phyloP scores from a whole-genome alignment of 2,329 filamentous ascomycete genomes.

The Fusarium nanum region DNA sequence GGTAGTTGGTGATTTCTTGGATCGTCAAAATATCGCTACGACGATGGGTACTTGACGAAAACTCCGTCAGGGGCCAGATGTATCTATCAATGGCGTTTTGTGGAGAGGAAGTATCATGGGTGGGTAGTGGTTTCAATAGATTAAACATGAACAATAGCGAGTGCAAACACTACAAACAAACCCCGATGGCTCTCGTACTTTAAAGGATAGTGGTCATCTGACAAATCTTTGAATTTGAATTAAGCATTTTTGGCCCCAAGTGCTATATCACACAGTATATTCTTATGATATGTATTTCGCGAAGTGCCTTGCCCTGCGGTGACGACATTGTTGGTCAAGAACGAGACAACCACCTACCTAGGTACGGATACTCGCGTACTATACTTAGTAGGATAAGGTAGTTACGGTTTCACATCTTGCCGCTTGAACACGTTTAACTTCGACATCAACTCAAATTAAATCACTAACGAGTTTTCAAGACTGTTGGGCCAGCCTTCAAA shows the following conservation, averaged over 20 bases:
- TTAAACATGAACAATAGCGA: neutral
- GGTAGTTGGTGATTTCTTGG: slow-evolving; percentile 16
- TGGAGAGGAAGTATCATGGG: neutral
- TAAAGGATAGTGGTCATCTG: neutral
- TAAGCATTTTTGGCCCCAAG: neutral
- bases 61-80: slow-evolving; percentile 1
- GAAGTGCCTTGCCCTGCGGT: slow-evolving; percentile 20
- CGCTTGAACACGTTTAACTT: slow-evolving; percentile 4
- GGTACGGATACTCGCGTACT: neutral
- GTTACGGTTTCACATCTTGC: slow-evolving; percentile 21
- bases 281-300: neutral
- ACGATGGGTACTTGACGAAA: slow-evolving; percentile 1
- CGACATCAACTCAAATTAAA: neutral
- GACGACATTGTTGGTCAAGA: slow-evolving; percentile 26
- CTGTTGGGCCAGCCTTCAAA: neutral
- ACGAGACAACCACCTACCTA: neutral
- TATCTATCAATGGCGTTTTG: neutral
- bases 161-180: neutral
- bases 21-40: neutral
- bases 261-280: neutral
- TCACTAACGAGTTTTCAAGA: neutral
- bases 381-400: neutral
- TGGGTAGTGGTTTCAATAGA: neutral
- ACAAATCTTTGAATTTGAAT: neutral
- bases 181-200: neutral